Evolutionary conservation across 2,329 filamentous ascomycete species (phyloP), one percentile per base, ranked within the genome.

Genomic region (Botrytis porri): DNA sequence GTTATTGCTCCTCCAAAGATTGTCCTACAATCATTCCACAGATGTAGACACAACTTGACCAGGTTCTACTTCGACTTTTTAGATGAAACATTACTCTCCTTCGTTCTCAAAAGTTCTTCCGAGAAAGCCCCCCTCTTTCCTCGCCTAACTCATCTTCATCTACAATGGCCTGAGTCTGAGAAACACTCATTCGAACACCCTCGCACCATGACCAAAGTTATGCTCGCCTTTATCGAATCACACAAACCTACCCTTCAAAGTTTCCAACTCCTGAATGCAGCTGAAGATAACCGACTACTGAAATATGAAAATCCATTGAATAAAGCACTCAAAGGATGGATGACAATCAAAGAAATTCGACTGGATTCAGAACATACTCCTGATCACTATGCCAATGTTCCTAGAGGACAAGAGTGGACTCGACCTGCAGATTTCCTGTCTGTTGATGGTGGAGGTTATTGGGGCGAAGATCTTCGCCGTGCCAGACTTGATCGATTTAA

Each of bases 161-260:
- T 73, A 51, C 71, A 66, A 43, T 73, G 71, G 71, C 64, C 51
- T 25, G 65, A 70, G 57, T 73, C 71, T 18, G 71, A 73, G 37
- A 69, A n/a, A 22, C 71, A 73, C n/a, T 66, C 69, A 9, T 73
- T 66, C 3, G 60, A 63, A 10, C 76, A 78, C 60, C 62, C 60
- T 32, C 75, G 77, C 20, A 39, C 70, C 22, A 39, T 79, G 9
- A 72, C 59, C 5, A 74, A 75, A 67, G 71, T 67, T 4, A 62
- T 77, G 22, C 76, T 77, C 37, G 72, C 73, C n/a, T 69, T 70
- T 20, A n/a, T 73, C 16, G 48, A 73, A 48, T 59, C 39, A n/a
- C 71, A 73, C 57, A 59, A 41, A 51, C 14, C 65, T 41, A 12
- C 71, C 60, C 39, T 79, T 76, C 65, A 64, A 32, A 57, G 60